Conservation (phyloP, 1,284 basidiomycete species). For the Prillingera fragicola region DNA sequence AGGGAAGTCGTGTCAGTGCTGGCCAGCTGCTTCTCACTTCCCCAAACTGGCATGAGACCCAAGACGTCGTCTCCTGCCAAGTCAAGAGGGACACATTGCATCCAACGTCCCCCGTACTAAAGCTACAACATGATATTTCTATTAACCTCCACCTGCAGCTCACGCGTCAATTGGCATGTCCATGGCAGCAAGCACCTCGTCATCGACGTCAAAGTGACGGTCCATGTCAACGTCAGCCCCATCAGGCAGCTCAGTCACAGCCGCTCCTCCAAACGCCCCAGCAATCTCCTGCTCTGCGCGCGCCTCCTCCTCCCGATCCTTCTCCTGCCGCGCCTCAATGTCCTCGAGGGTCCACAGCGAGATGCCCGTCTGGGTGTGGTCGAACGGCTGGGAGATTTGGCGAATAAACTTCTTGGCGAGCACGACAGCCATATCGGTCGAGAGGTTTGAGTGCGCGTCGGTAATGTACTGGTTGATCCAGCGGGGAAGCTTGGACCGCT, state of each 20-base stretch:
- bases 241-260: conserved; percentile 13
- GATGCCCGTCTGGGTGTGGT: conserved; percentile 89
- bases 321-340: conserved; percentile 41
- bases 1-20: too few relatives aligned
- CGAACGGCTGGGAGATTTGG: conserved; percentile 93
- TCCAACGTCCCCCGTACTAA: too few relatives aligned
- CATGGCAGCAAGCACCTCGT: conserved; percentile 33
- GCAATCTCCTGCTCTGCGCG: conserved; percentile 21
- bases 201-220: conserved; percentile 29
- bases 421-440: conserved; percentile 96
- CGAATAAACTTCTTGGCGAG: conserved; percentile 96
- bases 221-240: conserved; percentile 25
- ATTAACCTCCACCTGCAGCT: not conserved
- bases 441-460: conserved; percentile 92
- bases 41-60: too few relatives aligned
- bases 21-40: too few relatives aligned
- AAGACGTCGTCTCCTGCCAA: too few relatives aligned
- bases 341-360: conserved; percentile 75
- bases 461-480: conserved; percentile 99
- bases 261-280: conserved; percentile 18
- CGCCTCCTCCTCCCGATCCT: conserved; percentile 38
- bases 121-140: conserved; percentile 4
- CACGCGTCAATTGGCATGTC: conserved; percentile 26
- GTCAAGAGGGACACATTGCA: too few relatives aligned
- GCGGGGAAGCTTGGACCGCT: conserved; percentile 90